Percentiles rank a stretch among this genome's conserved stretches.
phyloP scores from a whole-genome alignment of 106 monocot genomes.

The Cymbidium sinense region DNA sequence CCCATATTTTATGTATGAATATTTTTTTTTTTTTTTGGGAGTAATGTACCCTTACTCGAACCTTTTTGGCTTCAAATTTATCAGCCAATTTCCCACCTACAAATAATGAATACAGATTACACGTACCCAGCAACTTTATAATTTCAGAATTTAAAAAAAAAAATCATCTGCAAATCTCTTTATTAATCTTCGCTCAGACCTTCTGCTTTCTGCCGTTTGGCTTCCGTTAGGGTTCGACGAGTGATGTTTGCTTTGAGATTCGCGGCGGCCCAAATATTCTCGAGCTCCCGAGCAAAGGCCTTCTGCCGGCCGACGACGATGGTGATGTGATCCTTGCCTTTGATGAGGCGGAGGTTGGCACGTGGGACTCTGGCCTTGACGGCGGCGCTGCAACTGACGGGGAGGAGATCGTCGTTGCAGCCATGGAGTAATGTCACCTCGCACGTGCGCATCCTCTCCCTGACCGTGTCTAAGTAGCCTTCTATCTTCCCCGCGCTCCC shows the following conservation, averaged over 20 bases:
- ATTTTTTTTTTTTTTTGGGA: background rate
- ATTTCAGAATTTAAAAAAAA: background rate
- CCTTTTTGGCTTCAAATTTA: background rate
- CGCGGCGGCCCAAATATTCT: constrained; percentile 13
- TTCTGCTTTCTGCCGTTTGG: background rate
- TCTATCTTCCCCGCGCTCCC: constrained; percentile 24
- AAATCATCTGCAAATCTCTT: background rate
- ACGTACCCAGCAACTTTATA: background rate
- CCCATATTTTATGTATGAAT: background rate
- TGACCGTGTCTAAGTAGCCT: constrained; percentile 12
- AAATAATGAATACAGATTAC: background rate
- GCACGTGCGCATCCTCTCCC: constrained; percentile 8
- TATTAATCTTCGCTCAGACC: background rate
- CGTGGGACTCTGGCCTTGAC: constrained; percentile 18
- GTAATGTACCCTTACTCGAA: background rate
- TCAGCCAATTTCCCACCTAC: background rate
- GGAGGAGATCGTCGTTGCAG: constrained; percentile 15
- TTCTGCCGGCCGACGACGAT: constrained; percentile 15
- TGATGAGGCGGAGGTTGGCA: constrained; percentile 12
- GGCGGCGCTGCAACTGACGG: constrained; percentile 16
- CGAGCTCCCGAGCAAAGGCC: constrained; percentile 22
- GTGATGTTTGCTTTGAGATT: background rate
- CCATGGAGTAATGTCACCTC: constrained; percentile 16
- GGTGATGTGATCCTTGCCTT: constrained; percentile 22
- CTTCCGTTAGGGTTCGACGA: background rate